phyloP scores from a whole-genome alignment of 805 yeast species.

The Candida chauliodis region DNA sequence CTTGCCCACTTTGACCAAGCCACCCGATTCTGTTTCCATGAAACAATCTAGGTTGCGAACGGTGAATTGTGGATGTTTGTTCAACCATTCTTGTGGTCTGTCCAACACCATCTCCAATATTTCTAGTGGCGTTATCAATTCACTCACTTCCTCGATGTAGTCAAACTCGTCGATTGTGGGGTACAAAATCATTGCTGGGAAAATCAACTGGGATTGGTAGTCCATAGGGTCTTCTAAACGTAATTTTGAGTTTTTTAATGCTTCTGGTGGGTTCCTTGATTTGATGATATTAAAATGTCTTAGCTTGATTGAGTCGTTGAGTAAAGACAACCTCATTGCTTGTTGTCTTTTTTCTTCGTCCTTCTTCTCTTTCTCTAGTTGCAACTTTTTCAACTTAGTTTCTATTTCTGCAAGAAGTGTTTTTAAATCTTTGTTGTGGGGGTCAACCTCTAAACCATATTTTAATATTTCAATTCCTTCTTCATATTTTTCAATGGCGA shows the following conservation, averaged over 20 bases:
- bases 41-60: conserved; percentile 62
- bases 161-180: conserved; percentile 86
- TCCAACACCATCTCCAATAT: conserved; percentile 54
- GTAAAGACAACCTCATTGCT: conserved; percentile 37
- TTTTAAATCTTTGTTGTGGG: conserved; percentile 54
- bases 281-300: conserved; percentile 53
- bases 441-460: conserved; percentile 63
- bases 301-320: conserved; percentile 57
- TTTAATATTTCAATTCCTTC: conserved; percentile 68
- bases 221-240: conserved; percentile 63
- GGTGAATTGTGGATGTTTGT: conserved; percentile 56
- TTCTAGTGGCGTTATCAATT: conserved; percentile 63
- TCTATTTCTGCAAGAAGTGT: conserved; percentile 41
- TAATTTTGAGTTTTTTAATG: conserved; percentile 49
- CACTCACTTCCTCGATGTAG: conserved; percentile 71
- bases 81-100: conserved; percentile 69
- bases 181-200: conserved; percentile 77
- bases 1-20: conserved; percentile 80
- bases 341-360: conserved; percentile 39
- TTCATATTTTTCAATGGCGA: conserved; percentile 59
- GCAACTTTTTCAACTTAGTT: conserved; percentile 31
- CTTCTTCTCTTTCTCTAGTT: conserved; percentile 26
- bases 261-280: conserved; percentile 53
- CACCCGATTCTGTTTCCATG: conserved; percentile 82
- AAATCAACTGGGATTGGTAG: conserved; percentile 71